Percentiles rank a stretch among this genome's conserved stretches.
Evolutionary conservation across 1,284 basidiomycete species (phyloP).

Genomic region (Apiotrichum gamsii): DNA sequence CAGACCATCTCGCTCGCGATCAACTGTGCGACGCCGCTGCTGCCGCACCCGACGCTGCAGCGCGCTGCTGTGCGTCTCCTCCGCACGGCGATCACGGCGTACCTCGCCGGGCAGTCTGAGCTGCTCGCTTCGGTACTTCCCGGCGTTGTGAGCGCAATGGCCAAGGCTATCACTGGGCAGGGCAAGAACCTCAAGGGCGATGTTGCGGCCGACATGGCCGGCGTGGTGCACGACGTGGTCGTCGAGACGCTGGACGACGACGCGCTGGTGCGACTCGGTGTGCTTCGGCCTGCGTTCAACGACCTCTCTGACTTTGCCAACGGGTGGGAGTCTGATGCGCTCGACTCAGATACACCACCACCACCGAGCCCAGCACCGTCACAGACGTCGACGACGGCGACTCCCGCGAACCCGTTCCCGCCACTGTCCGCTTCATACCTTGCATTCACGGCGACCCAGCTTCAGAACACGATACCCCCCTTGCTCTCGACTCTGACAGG

Average conservation of each 20-base stretch:
- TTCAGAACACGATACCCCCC: slow-evolving; percentile 38
- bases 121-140: slow-evolving; percentile 62
- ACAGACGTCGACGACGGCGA: neutral
- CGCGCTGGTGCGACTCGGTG: slow-evolving; percentile 57
- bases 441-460: slow-evolving; percentile 43
- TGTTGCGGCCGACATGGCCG: slow-evolving; percentile 52
- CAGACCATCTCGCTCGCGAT: slow-evolving; percentile 72
- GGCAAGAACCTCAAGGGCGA: slow-evolving; percentile 44
- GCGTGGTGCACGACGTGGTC: slow-evolving; percentile 54
- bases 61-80: slow-evolving; percentile 59
- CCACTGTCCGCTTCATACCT: slow-evolving; percentile 45
- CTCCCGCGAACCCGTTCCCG: slow-evolving; percentile 31
- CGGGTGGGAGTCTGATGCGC: slow-evolving; percentile 23
- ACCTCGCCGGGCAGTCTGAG: slow-evolving; percentile 59
- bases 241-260: slow-evolving; percentile 54
- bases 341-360: slow-evolving; percentile 10
- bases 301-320: slow-evolving; percentile 38
- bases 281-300: slow-evolving; percentile 52
- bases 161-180: slow-evolving; percentile 53
- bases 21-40: slow-evolving; percentile 50
- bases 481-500: slow-evolving; percentile 30
- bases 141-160: slow-evolving; percentile 68
- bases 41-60: slow-evolving; percentile 59
- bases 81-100: slow-evolving; percentile 54
- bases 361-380: slow-evolving; percentile 6